Conservation (phyloP, 176 grass and related monocot species). For the Canna indica region DNA sequence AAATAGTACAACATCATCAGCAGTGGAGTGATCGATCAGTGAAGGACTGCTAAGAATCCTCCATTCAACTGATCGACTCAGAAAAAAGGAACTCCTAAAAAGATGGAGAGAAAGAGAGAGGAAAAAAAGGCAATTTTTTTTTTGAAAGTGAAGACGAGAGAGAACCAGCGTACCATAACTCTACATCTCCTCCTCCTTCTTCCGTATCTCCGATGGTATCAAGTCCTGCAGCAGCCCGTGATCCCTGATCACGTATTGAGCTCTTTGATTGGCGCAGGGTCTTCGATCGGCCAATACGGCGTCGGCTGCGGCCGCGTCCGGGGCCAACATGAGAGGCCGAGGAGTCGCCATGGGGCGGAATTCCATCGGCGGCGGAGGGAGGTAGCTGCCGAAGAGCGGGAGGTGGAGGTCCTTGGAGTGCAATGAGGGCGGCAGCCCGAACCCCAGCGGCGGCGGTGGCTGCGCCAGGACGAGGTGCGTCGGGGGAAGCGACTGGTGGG, state of each 20-base stretch:
- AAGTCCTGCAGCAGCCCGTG: conserved; percentile 10
- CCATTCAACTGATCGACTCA: neutral
- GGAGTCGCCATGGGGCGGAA: neutral
- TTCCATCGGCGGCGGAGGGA: neutral
- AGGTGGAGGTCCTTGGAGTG: neutral
- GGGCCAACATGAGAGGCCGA: neutral
- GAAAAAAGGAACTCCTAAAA: conserved; percentile 5
- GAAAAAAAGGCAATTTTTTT: neutral
- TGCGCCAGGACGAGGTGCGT: conserved; percentile 22
- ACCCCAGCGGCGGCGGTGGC: neutral
- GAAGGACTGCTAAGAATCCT: conserved; percentile 3
- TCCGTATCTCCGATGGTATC: conserved; percentile 14
- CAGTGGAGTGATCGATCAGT: neutral
- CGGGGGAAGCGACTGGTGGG: conserved; percentile 29
- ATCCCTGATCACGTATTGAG: neutral
- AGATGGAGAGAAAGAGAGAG: neutral
- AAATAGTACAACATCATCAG: neutral
- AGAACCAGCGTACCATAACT: neutral
- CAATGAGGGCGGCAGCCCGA: neutral
- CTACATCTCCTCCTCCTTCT: conserved; percentile 2
- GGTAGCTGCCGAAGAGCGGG: neutral
- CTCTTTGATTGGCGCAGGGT: neutral
- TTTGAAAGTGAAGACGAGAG: neutral
- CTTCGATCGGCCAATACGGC: neutral
- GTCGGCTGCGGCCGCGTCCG: neutral